Conservation (phyloP, 2,329 filamentous ascomycete species). For the Ophiostoma populinum region DNA sequence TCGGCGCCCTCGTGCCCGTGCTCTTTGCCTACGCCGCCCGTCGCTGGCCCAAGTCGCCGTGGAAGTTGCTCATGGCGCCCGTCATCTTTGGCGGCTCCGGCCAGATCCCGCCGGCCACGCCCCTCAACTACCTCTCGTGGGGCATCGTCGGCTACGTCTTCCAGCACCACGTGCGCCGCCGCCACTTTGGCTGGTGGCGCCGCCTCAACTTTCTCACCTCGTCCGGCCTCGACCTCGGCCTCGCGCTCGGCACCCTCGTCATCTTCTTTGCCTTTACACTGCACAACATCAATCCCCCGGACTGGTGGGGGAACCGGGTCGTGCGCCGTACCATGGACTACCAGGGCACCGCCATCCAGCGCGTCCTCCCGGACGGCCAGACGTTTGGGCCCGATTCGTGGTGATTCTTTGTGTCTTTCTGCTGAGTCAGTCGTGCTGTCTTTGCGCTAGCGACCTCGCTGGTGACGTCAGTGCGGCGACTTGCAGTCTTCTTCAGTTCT, state of each 20-base stretch:
- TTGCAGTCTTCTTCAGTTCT: too few species aligned
- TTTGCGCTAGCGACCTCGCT: too few species aligned
- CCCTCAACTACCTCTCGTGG: constrained; percentile 61
- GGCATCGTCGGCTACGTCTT: constrained; percentile 53
- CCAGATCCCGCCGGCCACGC: constrained; percentile 47
- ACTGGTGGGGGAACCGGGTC: constrained; percentile 53
- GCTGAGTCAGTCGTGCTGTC: too few species aligned
- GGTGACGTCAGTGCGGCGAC: too few species aligned
- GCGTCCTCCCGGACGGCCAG: constrained; percentile 31
- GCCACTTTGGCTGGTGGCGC: constrained; percentile 53
- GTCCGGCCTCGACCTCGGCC: constrained; percentile 50
- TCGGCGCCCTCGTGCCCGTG: constrained; percentile 37
- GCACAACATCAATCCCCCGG: constrained; percentile 40
- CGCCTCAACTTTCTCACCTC: constrained; percentile 57
- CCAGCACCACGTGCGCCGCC: constrained; percentile 48
- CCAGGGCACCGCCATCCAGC: constrained; percentile 39
- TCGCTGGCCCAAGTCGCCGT: constrained; percentile 31
- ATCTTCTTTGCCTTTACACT: constrained; percentile 56
- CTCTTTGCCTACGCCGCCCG: constrained; percentile 31
- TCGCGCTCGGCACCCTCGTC: constrained; percentile 48
- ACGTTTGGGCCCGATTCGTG: constrained; percentile 55
- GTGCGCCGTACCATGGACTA: constrained; percentile 45
- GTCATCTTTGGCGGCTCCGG: constrained; percentile 44
- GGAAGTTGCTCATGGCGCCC: constrained; percentile 40
- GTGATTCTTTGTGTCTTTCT: too few species aligned